Base-by-base conservation (phyloP, 768 basidiomycete genomes). In the Calocera cornea region DNA sequence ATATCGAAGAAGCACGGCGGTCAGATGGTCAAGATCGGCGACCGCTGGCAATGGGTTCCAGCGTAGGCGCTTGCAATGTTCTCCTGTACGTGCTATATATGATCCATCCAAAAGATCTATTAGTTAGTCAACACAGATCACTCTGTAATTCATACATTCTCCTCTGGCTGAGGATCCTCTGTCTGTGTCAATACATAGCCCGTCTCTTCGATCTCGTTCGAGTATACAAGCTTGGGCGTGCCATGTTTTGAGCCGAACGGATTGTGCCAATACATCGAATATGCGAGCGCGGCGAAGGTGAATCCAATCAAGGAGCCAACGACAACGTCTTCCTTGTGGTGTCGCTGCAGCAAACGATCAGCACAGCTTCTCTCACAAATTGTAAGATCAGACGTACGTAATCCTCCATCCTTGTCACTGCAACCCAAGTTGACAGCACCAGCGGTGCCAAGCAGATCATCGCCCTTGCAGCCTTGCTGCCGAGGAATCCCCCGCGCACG, bases 271-370 rank as follows among this genome's bases (percentile, higher is more conserved):
- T 86, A 88, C 38, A 84, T 80, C 67, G 82, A 77, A 73, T 86
- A 87, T 71, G 79, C 80, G 66, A 82, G 73, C 11, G 76, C 73
- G 16, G 83, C 82, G 17, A 80, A 82, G 34, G 81, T 34, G 7
- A 81, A 77, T 36, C 87, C 87, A 63, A 88, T 83, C 27, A 83
- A 69, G 68, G 83, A 81, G 29, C 87, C 87, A 10, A 83, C 83
- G 66, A 87, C 81, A 16, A 87, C 82, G 72, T 88, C 87, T 75
- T 87, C 86, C 73, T 83, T 84, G 74, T 87, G 85, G 73, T 88
- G 87, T 71, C 83, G 77, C 87, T 87, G 72, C 22, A 22, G 66
- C 41, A 36, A 66, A 22, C 17, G 29, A 24, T 68, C 44, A 33
- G 31, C 38, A 41, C 41, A 66, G 49, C 49, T 27, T 67, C 41